Evolutionary conservation across 495 filamentous ascomycete genomes (phyloP).

Genomic region (Podospora tetraspora): DNA sequence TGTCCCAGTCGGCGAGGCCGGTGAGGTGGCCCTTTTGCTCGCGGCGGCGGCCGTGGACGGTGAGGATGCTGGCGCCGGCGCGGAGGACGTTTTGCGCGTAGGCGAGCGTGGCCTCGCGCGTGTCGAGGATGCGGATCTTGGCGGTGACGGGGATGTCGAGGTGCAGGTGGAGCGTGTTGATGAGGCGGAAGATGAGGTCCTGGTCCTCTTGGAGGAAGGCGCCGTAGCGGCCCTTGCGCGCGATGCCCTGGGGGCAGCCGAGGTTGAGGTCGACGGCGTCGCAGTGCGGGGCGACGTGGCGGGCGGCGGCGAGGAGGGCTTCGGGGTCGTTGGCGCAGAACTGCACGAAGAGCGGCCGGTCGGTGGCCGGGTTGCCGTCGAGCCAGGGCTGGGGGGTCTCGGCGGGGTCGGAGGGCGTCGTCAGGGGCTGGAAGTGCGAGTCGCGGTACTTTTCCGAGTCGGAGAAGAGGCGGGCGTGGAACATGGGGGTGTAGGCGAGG

Average conservation of each 20-base stretch:
- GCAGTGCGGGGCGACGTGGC: slow-evolving; percentile 71
- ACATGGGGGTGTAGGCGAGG: slow-evolving; percentile 90
- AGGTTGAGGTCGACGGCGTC: slow-evolving; percentile 96
- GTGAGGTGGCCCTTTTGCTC: slow-evolving; percentile 97
- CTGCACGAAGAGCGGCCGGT: slow-evolving; percentile 89
- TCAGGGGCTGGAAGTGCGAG: slow-evolving; percentile 66
- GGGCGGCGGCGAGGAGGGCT: slow-evolving; percentile 69
- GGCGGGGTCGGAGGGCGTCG: slow-evolving; percentile 4
- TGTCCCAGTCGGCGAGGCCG: slow-evolving; percentile 85
- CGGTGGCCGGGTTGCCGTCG: slow-evolving; percentile 76
- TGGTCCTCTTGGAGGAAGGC: slow-evolving; percentile 94
- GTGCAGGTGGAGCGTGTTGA: slow-evolving; percentile 67
- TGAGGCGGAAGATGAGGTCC: slow-evolving; percentile 69
- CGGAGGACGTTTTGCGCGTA: slow-evolving; percentile 85
- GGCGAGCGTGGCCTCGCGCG: slow-evolving; percentile 74
- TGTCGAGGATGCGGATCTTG: slow-evolving; percentile 89
- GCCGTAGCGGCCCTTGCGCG: slow-evolving; percentile 82
- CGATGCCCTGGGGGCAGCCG: slow-evolving; percentile 97
- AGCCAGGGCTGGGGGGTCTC: slow-evolving; percentile 47
- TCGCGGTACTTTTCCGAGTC: slow-evolving; percentile 70
- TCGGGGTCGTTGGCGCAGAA: slow-evolving; percentile 91
- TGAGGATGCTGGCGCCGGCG: slow-evolving; percentile 87
- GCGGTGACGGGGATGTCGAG: slow-evolving; percentile 82
- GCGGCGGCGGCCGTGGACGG: slow-evolving; percentile 80
- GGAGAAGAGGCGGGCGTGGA: slow-evolving; percentile 79